Conservation (phyloP, 495 filamentous ascomycete genomes). For the Hypoxylon rickii region DNA sequence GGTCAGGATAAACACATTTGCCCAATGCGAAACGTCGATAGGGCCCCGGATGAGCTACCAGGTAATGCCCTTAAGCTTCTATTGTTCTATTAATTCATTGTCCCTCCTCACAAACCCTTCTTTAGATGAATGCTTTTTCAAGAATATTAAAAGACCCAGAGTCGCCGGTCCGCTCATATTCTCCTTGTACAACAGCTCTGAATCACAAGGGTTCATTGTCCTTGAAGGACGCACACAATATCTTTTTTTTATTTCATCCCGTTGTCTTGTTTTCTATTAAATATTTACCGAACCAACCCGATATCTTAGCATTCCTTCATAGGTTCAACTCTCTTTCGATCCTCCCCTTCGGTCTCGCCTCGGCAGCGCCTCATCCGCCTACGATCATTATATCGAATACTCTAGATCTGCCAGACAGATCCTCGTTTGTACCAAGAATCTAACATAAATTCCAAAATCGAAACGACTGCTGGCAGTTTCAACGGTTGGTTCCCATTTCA, state of each 20-base stretch:
- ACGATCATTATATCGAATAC: constrained; percentile 25
- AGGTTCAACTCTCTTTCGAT: constrained; percentile 7
- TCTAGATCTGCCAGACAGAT: constrained; percentile 39
- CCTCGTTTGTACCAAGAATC: constrained; percentile 16
- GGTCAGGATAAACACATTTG: constrained; percentile 13
- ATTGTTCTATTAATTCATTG: constrained; percentile 18
- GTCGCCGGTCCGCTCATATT: constrained; percentile 7
- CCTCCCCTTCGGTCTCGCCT: no score
- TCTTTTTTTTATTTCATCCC: constrained; percentile 18
- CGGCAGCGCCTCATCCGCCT: constrained; percentile 7
- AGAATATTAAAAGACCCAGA: constrained; percentile 28
- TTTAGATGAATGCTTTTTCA: constrained; percentile 18
- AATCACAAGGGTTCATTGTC: constrained; percentile 28
- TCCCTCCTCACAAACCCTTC: constrained; percentile 16
- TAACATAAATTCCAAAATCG: constrained; percentile 10
- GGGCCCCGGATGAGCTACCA: constrained; percentile 3
- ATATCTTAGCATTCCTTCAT: constrained; percentile 16
- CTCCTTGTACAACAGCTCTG: constrained; percentile 17
- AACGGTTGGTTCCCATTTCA: constrained; percentile 38
- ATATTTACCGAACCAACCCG: constrained; percentile 3
- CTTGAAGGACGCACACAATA: constrained; percentile 37
- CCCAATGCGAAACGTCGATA: constrained; percentile 26
- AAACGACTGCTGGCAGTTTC: constrained; percentile 42
- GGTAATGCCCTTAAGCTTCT: constrained; percentile 6
- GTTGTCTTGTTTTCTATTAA: constrained; percentile 25